phyloP scores from a whole-genome alignment of 2,329 filamentous ascomycete species.

The Diaporthe batatas region DNA sequence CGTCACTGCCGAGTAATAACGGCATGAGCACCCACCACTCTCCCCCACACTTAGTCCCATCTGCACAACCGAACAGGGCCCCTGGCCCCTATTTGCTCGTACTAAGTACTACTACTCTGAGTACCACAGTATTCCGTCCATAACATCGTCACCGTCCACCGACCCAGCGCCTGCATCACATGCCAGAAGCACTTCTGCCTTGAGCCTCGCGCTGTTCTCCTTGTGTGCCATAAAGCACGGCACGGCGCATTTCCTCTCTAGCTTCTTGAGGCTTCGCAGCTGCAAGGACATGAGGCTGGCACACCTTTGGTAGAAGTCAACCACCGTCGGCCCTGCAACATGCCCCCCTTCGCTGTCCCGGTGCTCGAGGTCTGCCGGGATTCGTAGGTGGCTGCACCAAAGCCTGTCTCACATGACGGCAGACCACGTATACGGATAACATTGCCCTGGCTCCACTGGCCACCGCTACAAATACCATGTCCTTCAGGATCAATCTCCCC shows the following conservation, averaged over 20 bases:
- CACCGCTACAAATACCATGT: constrained; percentile 51
- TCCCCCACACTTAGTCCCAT: constrained; percentile 23
- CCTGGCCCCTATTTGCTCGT: constrained; percentile 28
- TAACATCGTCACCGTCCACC: constrained; percentile 15
- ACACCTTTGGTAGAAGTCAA: constrained; percentile 20
- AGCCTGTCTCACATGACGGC: constrained; percentile 32
- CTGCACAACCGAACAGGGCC: background rate
- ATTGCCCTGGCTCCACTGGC: background rate
- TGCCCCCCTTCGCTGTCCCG: constrained; percentile 36
- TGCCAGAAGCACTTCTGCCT: constrained; percentile 19
- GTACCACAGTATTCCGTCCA: background rate
- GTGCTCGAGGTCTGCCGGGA: constrained; percentile 35
- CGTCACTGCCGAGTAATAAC: constrained; percentile 8
- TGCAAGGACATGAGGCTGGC: constrained; percentile 15
- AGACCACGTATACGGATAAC: constrained; percentile 35
- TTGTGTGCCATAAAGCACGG: background rate
- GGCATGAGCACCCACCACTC: background rate
- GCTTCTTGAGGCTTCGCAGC: background rate
- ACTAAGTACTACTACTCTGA: background rate
- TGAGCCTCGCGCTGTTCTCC: constrained; percentile 11
- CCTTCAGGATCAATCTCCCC: constrained; percentile 52
- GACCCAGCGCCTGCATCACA: constrained; percentile 13
- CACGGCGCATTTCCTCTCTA: background rate
- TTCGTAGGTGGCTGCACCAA: constrained; percentile 36
- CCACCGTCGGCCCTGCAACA: constrained; percentile 30